Evolutionary conservation across 805 yeast species (phyloP).

Genomic region (Yarrowia deformans): DNA sequence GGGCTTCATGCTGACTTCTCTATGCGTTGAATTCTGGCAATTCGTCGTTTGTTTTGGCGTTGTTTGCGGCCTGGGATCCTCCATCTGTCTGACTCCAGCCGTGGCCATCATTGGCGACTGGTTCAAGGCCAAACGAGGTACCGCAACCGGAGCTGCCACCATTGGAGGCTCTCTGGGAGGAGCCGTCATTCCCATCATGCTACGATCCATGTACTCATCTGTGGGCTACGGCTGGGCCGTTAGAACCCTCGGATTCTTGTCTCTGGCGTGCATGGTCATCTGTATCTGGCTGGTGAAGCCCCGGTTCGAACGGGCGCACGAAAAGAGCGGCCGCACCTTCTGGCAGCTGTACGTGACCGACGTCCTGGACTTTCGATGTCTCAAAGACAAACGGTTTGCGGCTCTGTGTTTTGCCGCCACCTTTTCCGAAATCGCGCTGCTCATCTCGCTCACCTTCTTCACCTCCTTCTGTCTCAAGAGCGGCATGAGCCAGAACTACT

Average conservation of each 20-base stretch:
- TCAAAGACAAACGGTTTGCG: slow-evolving; percentile 56
- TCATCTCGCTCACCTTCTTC: slow-evolving; percentile 58
- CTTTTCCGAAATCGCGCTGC: slow-evolving; percentile 57
- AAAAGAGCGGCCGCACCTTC: not conserved
- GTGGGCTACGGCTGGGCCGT: slow-evolving; percentile 70
- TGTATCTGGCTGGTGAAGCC: slow-evolving; percentile 55
- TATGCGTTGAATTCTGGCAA: slow-evolving; percentile 61
- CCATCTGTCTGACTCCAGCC: slow-evolving; percentile 66
- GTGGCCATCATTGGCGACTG: slow-evolving; percentile 71
- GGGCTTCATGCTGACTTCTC: slow-evolving; percentile 67
- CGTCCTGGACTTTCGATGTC: slow-evolving; percentile 41
- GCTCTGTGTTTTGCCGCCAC: slow-evolving; percentile 56
- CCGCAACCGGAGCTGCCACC: slow-evolving; percentile 60
- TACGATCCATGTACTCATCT: slow-evolving; percentile 57
- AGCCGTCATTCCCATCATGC: slow-evolving; percentile 61
- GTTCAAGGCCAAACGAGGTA: slow-evolving; percentile 66
- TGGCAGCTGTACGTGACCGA: slow-evolving; percentile 38
- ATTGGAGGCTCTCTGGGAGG: slow-evolving; percentile 68
- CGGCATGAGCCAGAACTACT: slow-evolving; percentile 54
- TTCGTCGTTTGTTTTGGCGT: slow-evolving; percentile 67
- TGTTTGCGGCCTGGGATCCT: slow-evolving; percentile 65
- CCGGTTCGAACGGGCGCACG: slow-evolving; percentile 49
- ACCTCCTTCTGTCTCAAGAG: slow-evolving; percentile 61
- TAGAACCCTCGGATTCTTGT: slow-evolving; percentile 60
- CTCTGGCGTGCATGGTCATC: slow-evolving; percentile 52